Base-by-base conservation (phyloP, 2,329 filamentous ascomycete genomes). In the Diaporthe capsici region DNA sequence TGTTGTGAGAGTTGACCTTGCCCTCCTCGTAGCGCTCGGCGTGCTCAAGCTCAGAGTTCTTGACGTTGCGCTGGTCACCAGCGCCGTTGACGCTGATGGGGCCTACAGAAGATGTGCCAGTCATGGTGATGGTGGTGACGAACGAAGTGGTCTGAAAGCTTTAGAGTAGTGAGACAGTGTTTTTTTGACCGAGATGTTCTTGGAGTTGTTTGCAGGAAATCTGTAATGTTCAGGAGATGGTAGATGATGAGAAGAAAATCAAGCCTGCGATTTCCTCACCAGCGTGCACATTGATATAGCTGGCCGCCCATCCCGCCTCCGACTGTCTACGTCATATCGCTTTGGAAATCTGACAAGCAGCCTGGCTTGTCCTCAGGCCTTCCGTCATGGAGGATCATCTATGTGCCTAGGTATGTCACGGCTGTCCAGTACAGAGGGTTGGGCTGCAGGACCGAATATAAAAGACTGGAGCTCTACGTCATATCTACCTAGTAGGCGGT, bases 21-120 rank as follows among this genome's bases (percentile, higher is more conserved):
- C 95, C 94, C 86, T 96, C 93, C 77, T 95, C 86, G 86, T 91
- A 97, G 76, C 91, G 88, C 71, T 90, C 86, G 28, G 88, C 86
- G 34, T 88, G 84, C 57, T 88, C 85, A 12, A 81, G 60, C 80
- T 91, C 87, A 2, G 89, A 87, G 76, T 89, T 82, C 77, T 90
- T 89, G 77, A 85, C 82, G 83, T 92, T 95, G 80, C 90, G 90
- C 88, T 97, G 94, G 85, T 97, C 94, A 75, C 92, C 93, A 75
- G 89, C 92, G 86, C 96, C 93, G 86, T 97, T 96, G 82, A 95
- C 85, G 76, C 85, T 83, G 78, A 85, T 81, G 83, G 87, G 88
- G 79, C 94, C 94, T 82, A 96, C 93, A 82, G 88, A 93, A 75
- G 93, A 94, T 77, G 86, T 80, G 51, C 80, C 81, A 63, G 83